phyloP scores from a whole-genome alignment of 306 rosid genomes.

The Geum urbanum region DNA sequence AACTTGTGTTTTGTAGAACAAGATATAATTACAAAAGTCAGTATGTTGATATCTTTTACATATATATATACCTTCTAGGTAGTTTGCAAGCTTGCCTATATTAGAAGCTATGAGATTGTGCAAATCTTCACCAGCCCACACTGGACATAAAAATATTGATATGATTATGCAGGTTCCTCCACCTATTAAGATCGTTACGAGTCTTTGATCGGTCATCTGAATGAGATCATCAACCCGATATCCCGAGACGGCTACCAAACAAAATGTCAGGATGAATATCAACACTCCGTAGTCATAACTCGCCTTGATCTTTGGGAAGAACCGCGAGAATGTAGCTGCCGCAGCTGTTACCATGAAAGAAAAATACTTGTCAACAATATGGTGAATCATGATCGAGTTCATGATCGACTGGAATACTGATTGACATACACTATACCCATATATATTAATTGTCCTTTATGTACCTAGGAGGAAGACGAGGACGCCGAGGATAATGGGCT shows the following conservation, averaged over 20 bases:
- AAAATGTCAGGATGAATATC: slow-evolving; percentile 81
- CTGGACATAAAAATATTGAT: slow-evolving; percentile 59
- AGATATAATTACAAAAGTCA: background rate
- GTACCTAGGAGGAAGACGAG: slow-evolving; percentile 78
- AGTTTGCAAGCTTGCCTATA: slow-evolving; percentile 65
- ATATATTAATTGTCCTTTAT: background rate
- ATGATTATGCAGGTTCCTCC: slow-evolving; percentile 62
- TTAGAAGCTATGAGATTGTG: slow-evolving; percentile 67
- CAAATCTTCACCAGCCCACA: slow-evolving; percentile 93
- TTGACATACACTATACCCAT: too few relatives aligned
- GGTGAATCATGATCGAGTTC: background rate
- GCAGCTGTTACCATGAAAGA: slow-evolving; percentile 48
- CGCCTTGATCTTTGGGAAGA: slow-evolving; percentile 66
- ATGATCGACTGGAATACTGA: too few relatives aligned
- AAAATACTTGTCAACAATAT: background rate
- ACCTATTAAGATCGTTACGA: slow-evolving; percentile 58
- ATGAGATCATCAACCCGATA: slow-evolving; percentile 47
- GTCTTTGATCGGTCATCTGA: slow-evolving; percentile 60
- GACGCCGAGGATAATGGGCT: slow-evolving; percentile 59
- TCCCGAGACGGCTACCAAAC: slow-evolving; percentile 73
- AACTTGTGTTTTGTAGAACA: background rate
- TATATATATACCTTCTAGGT: slow-evolving; percentile 47
- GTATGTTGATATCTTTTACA: too few relatives aligned
- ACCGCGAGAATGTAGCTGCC: slow-evolving; percentile 63
- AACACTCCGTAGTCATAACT: slow-evolving; percentile 81